phyloP scores from a whole-genome alignment of 208 protist species.

The Acanthamoeba quina region DNA sequence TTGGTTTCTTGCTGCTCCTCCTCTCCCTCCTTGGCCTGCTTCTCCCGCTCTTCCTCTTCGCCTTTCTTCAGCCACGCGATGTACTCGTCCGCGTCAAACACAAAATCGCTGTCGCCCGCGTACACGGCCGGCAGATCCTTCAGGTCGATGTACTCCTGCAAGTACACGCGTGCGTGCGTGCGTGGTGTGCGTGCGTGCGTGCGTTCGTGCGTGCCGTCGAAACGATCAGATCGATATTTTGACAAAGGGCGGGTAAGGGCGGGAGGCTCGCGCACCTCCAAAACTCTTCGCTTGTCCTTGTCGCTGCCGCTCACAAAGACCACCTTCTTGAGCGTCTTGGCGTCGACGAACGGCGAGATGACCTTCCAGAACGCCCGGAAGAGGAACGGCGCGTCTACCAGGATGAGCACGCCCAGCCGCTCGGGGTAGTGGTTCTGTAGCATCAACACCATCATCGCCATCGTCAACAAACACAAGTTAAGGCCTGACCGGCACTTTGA shows the following conservation, averaged over 20 bases:
- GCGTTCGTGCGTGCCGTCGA: background rate
- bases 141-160: slow-evolving; percentile 31
- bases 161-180: too few species aligned
- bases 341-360: slow-evolving; percentile 71
- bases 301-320: slow-evolving; percentile 62
- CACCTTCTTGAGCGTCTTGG: slow-evolving; percentile 69
- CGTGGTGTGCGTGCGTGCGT: background rate
- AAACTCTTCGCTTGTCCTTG: slow-evolving; percentile 26
- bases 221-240: background rate
- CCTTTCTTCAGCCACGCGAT: slow-evolving; percentile 55
- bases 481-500: too few species aligned
- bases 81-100: slow-evolving; percentile 39
- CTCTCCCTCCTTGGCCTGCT: background rate
- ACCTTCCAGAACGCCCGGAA: slow-evolving; percentile 76
- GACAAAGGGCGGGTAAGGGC: background rate
- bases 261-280: background rate
- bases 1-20: background rate
- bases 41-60: slow-evolving; percentile 43
- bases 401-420: slow-evolving; percentile 55
- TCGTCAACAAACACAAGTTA: too few species aligned
- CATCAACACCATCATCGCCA: too few species aligned
- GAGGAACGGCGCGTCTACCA: slow-evolving; percentile 56
- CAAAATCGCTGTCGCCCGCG: slow-evolving; percentile 42
- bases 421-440: slow-evolving; percentile 69
- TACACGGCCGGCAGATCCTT: slow-evolving; percentile 40